Conservation (phyloP, 768 basidiomycete genomes). For the Mycena albidolilacea region DNA sequence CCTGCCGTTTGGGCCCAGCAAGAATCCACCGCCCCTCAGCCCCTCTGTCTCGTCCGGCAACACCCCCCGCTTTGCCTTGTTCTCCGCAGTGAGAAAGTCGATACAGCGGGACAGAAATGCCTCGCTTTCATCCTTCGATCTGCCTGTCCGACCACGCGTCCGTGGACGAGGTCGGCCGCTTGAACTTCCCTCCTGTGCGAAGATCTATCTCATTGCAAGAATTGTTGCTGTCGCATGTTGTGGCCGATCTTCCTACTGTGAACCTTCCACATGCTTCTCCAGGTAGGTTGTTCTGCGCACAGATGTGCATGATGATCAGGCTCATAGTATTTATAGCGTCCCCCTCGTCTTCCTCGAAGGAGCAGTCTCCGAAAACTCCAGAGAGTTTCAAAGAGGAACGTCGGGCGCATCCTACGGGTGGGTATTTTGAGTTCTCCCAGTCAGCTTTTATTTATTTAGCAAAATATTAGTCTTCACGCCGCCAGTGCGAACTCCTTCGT, state of each 20-base stretch:
- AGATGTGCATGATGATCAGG: slow-evolving; percentile 7
- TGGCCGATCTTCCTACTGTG: slow-evolving; percentile 15
- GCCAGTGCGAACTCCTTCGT: no score
- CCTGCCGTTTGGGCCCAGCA: slow-evolving; percentile 75
- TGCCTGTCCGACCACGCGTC: slow-evolving; percentile 36
- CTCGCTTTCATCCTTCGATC: slow-evolving; percentile 28
- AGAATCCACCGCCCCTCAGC: slow-evolving; percentile 46
- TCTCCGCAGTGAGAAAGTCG: slow-evolving; percentile 38
- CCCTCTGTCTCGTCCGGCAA: slow-evolving; percentile 33
- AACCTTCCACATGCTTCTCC: slow-evolving; percentile 15
- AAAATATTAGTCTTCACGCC: no score
- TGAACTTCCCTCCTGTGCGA: slow-evolving; percentile 19
- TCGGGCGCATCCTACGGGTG: no score
- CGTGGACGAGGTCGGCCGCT: slow-evolving; percentile 20
- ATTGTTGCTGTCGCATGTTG: background rate
- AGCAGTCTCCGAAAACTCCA: no score
- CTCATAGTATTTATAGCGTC: slow-evolving; percentile 22
- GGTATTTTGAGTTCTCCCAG: no score
- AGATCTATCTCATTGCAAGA: slow-evolving; percentile 37
- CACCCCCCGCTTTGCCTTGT: slow-evolving; percentile 35
- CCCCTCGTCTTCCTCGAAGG: no score
- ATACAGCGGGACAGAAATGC: slow-evolving; percentile 36
- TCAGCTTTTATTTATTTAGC: no score
- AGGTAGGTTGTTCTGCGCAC: slow-evolving; percentile 23
- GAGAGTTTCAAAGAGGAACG: no score